Evolutionary conservation across 257 asterid species (phyloP).

Genomic region (Solanum microdontum): DNA sequence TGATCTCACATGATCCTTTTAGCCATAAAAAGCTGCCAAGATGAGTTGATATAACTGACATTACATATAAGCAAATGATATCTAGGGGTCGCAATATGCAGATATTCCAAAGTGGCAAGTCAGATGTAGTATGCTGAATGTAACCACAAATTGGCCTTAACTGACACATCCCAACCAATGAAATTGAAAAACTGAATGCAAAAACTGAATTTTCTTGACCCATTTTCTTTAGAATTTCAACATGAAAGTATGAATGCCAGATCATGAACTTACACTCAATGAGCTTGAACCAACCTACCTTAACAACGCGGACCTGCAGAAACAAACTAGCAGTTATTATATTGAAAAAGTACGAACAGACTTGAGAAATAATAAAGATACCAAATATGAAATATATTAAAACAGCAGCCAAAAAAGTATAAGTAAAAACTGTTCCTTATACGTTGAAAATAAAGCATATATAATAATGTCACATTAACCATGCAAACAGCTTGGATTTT

Average conservation of each 20-base stretch:
- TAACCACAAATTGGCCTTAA: background rate
- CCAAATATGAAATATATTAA: background rate
- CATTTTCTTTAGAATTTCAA: background rate
- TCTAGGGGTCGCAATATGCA: background rate
- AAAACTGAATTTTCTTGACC: background rate
- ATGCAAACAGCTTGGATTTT: background rate
- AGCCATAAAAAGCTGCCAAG: constrained; percentile 1
- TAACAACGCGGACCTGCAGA: constrained; percentile 88
- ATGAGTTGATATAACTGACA: background rate
- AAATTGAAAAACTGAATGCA: background rate
- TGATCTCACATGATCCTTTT: constrained; percentile 2
- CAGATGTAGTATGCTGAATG: background rate
- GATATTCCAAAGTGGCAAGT: background rate
- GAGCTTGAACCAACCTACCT: constrained; percentile 59
- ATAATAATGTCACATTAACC: background rate
- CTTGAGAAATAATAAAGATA: background rate
- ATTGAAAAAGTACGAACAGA: background rate
- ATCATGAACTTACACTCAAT: constrained; percentile 26
- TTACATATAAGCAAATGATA: background rate
- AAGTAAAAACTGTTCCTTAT: background rate
- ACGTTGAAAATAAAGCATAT: background rate
- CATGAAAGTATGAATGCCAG: background rate
- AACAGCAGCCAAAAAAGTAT: background rate
- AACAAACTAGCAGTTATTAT: constrained; percentile 9
- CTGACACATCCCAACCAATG: background rate